A percentile compares a stretch with the other conserved stretches of the same genome.
Evolutionary conservation across 2,329 filamentous ascomycete genomes (phyloP).

Genomic region (Ophidiomyces ophidiicola): DNA sequence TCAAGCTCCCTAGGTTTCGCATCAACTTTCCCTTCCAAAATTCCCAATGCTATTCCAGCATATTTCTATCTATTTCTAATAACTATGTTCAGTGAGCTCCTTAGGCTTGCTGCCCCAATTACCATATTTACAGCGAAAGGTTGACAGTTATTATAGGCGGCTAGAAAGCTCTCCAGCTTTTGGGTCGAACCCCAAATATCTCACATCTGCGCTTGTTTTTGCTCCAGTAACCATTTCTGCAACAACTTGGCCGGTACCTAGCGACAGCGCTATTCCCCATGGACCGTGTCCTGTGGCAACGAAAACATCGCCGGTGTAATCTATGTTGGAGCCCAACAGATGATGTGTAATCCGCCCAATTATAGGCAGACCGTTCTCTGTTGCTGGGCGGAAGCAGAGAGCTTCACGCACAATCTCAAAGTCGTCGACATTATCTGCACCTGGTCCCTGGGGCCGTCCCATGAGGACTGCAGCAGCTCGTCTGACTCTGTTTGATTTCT

Average conservation of each 20-base stretch:
- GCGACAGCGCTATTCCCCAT: constrained; percentile 55
- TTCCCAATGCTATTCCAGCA: no score
- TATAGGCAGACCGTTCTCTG: constrained; percentile 51
- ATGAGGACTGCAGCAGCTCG: constrained; percentile 25
- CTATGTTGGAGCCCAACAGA: constrained; percentile 41
- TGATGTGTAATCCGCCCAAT: constrained; percentile 46
- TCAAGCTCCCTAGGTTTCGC: no score
- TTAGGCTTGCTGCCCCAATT: no score
- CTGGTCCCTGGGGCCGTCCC: constrained; percentile 18
- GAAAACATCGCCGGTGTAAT: constrained; percentile 51
- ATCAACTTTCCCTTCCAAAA: no score
- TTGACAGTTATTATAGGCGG: neutral
- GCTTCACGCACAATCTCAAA: constrained; percentile 52
- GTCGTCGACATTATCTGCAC: constrained; percentile 34
- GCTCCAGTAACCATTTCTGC: constrained; percentile 55
- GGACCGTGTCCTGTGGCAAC: constrained; percentile 62
- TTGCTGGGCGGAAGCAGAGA: constrained; percentile 62
- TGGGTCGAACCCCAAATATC: constrained; percentile 33
- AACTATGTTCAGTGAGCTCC: no score
- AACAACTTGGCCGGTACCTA: constrained; percentile 60
- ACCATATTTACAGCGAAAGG: no score
- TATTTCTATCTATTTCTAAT: no score
- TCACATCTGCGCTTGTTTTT: constrained; percentile 48
- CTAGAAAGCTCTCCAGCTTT: neutral
- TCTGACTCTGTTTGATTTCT: constrained; percentile 28